Base-by-base conservation (phyloP, 768 basidiomycete species). In the Flagelloscypha sp. region DNA sequence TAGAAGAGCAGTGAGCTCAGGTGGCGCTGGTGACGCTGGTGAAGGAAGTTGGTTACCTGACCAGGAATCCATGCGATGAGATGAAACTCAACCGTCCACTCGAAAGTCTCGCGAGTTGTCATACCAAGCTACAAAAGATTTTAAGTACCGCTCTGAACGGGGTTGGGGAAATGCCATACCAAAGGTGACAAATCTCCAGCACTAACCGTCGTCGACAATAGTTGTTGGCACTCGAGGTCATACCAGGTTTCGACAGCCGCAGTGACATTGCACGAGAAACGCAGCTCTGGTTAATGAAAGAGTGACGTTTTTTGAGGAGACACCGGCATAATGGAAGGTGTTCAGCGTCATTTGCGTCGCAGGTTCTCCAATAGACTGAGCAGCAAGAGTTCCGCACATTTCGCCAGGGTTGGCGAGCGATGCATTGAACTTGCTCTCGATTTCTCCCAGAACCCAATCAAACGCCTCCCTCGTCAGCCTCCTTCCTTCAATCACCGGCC, bases 291-390 rank as follows among this genome's bases (percentile, higher is more conserved):
- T n/a, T n/a, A n/a, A n/a, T n/a, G 94, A 95, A 40, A 98, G 87
- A 0, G 95, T 99, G 33, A 99, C 95, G 61, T 95, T 97, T 65
- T 98, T 98, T 53, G 86, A 90, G n/a, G 95, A 94, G 17, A 99
- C 95, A 81, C 95, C 95, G 42, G 95, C 95, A 56, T 97, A 98
- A 62, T 99, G 95, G 86, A 98, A 99, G 0, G 94, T 98, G 59
- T 99, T 99, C 40, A 99, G 61, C 5, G 95, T 98, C 95, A 99
- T 98, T 63, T 99, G 95, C 1, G 95, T 99, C 4, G 95, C 95
- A 0, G 95, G 95, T 66, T 98, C 95, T 58, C 95, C 95, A 46
- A 98, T 99, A 0, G 95, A 98, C 63, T 99, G 95, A 1, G 95
- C 95, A 24, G 94, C 84, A 15, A 98, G 74, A 0, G 92, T 95